Conservation (phyloP, 1,284 basidiomycete species). For the Marasmius tenuissimus region DNA sequence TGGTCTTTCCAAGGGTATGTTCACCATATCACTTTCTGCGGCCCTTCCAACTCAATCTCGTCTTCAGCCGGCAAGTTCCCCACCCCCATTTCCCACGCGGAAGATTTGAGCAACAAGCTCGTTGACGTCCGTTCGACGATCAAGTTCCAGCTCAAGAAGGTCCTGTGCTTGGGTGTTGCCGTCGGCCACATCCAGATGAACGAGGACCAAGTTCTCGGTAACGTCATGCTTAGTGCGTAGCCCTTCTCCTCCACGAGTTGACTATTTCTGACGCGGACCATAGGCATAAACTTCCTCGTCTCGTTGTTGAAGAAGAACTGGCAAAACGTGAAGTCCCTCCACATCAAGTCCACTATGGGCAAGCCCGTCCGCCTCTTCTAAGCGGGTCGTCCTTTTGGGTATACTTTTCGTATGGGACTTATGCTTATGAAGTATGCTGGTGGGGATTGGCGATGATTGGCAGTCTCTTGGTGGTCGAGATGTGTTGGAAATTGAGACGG, state of each 20-base stretch:
- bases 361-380: constrained; percentile 95
- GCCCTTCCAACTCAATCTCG: constrained; percentile 5
- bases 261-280: neutral
- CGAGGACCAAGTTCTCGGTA: constrained; percentile 95
- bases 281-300: constrained; percentile 99
- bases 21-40: neutral
- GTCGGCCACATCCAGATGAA: constrained; percentile 98
- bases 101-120: constrained; percentile 93
- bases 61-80: constrained; percentile 96
- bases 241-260: neutral
- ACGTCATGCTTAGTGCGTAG: constrained; percentile 91
- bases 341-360: constrained; percentile 99
- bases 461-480: constrained; percentile 7
- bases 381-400: constrained; percentile 24
- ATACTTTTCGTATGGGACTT: constrained; percentile 2
- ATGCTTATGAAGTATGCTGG: constrained; percentile 7
- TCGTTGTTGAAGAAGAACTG: constrained; percentile 99
- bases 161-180: constrained; percentile 98
- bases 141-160: constrained; percentile 99
- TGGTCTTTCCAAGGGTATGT: constrained; percentile 94
- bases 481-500: constrained; percentile 19
- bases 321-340: constrained; percentile 99
- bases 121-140: constrained; percentile 97
- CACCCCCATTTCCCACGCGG: constrained; percentile 90
- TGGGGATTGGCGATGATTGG: constrained; percentile 10